Percentiles rank a stretch among this genome's conserved stretches.
Evolutionary conservation across 1,284 basidiomycete genomes (phyloP).

Genomic region (Cystobasidium pallidum): DNA sequence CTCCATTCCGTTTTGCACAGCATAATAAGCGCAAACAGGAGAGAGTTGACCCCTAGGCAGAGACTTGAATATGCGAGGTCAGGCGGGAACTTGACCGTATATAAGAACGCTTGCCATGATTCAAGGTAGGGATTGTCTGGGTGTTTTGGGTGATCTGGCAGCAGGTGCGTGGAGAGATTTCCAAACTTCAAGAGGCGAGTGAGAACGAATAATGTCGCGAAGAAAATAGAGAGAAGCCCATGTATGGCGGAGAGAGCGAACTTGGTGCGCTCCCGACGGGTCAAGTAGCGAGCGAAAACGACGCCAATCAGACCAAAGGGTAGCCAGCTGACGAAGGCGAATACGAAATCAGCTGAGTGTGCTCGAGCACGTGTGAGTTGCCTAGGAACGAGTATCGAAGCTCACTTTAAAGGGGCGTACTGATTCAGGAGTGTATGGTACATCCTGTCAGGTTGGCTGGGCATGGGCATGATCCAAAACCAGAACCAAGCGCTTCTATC

Average conservation of each 20-base stretch:
- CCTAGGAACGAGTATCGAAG: neutral
- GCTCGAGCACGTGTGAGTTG: neutral
- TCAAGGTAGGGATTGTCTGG: conserved; percentile 39
- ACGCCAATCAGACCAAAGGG: conserved; percentile 39
- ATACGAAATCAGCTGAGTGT: neutral
- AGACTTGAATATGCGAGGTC: conserved; percentile 39
- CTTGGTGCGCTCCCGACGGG: conserved; percentile 17
- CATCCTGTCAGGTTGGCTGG: conserved; percentile 4
- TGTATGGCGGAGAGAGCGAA: conserved; percentile 24
- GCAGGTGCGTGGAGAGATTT: conserved; percentile 26
- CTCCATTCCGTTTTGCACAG: conserved; percentile 37
- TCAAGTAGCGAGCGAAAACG: conserved; percentile 38
- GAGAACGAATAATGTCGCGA: conserved; percentile 36
- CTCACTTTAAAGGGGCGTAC: conserved; percentile 41
- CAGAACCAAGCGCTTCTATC: conserved; percentile 44
- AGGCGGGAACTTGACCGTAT: conserved; percentile 42
- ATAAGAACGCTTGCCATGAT: conserved; percentile 43
- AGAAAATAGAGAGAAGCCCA: conserved; percentile 18
- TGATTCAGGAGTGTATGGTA: conserved; percentile 31
- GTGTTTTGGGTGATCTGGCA: conserved; percentile 36
- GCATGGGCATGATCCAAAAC: conserved; percentile 45
- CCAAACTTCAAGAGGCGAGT: conserved; percentile 41
- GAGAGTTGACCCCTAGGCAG: conserved; percentile 15
- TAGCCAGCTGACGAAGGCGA: conserved; percentile 25
- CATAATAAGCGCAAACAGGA: conserved; percentile 28